Base-by-base conservation (phyloP, 805 yeast species). In the Ogataea populi-albae region DNA sequence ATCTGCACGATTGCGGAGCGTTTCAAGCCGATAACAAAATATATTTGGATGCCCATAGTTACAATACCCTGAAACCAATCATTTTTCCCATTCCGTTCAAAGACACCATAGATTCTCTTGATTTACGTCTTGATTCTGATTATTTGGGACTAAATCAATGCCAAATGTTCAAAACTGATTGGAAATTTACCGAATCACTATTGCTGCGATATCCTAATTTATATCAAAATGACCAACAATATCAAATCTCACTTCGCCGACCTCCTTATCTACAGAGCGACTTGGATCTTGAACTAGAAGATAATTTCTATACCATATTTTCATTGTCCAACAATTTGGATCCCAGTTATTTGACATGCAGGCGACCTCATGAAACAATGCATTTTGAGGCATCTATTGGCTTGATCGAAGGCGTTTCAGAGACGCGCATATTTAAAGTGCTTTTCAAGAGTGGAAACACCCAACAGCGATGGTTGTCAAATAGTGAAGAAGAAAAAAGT, bases 171-270 rank as follows among this genome's bases (percentile, higher is more conserved):
- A 11, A 26, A 3, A 19, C 21, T 16, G 12, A 11, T 6, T 4
- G 10, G 5, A 12, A 17, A 17, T 37, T 44, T 34, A 32, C 65
- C 52, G 37, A 49, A 52, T 75, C 82, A 0, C 54, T 55, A 1
- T 57, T 66, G 27, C 61, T 73, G 33, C 42, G 47, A 3, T 61
- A 65, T 59, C 23, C 40, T 1, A 52, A 58, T n/a, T 50, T 76
- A 2, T 79, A 76, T 46, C 59, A 62, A 26, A 51, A 71, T 4
- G 80, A 77, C 41, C 40, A 63, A 27, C 47, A 55, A 11, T 73
- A 63, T 52, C 46, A 46, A 12, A 47, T 59, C 4, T 64, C 75
- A 1, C 52, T 79, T 16, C 46, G 63, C 1, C 58, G 64, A 35
- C 82, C 84, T 2, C 18, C 38, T 0, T 60, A 72, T 47, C 42